Evolutionary conservation across 768 basidiomycete species (phyloP).

Genomic region (Russula vinacea): DNA sequence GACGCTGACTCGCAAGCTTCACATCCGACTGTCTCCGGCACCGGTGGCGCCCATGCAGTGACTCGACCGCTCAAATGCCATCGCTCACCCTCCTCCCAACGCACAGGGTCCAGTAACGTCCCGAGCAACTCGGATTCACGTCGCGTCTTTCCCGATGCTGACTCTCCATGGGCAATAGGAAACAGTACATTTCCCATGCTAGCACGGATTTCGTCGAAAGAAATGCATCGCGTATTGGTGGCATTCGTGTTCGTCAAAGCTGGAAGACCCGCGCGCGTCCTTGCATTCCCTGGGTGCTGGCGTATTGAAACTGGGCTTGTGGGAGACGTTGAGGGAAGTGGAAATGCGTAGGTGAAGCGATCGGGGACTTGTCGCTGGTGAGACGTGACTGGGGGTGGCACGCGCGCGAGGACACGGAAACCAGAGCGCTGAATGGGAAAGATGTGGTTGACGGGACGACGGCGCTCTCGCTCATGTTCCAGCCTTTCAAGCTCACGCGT

Average conservation of each 20-base stretch:
- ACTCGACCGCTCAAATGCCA: slow-evolving; percentile 9
- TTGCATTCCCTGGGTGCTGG: slow-evolving; percentile 11
- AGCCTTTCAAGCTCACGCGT: slow-evolving; percentile 17
- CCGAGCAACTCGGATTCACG: slow-evolving; percentile 24
- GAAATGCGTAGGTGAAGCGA: slow-evolving; percentile 29
- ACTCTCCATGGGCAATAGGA: slow-evolving; percentile 10
- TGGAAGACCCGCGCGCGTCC: slow-evolving; percentile 12
- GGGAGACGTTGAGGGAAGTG: slow-evolving; percentile 14
- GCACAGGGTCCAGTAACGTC: slow-evolving; percentile 16
- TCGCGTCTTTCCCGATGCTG: slow-evolving; percentile 12
- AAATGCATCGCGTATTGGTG: slow-evolving; percentile 18
- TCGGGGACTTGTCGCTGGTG: slow-evolving; percentile 7
- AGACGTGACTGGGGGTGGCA: not conserved
- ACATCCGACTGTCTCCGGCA: slow-evolving; percentile 21
- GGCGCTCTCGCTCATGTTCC: slow-evolving; percentile 20
- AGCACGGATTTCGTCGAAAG: slow-evolving; percentile 29
- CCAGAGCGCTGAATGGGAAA: not conserved
- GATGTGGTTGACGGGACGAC: slow-evolving; percentile 1
- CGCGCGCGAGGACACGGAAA: slow-evolving; percentile 18
- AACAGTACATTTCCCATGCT: slow-evolving; percentile 27
- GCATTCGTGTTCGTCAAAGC: slow-evolving; percentile 10
- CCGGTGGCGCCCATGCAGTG: slow-evolving; percentile 6
- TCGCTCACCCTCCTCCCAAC: slow-evolving; percentile 24
- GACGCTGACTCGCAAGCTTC: slow-evolving; percentile 23
- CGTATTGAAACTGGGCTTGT: slow-evolving; percentile 2